A percentile compares a stretch with the other conserved stretches of the same genome.
These are phyloP conservation scores for Boeremia lycopersici DNA, from an alignment of 2,329 filamentous ascomycete genomes.

Conservation along the genomic window DNA sequence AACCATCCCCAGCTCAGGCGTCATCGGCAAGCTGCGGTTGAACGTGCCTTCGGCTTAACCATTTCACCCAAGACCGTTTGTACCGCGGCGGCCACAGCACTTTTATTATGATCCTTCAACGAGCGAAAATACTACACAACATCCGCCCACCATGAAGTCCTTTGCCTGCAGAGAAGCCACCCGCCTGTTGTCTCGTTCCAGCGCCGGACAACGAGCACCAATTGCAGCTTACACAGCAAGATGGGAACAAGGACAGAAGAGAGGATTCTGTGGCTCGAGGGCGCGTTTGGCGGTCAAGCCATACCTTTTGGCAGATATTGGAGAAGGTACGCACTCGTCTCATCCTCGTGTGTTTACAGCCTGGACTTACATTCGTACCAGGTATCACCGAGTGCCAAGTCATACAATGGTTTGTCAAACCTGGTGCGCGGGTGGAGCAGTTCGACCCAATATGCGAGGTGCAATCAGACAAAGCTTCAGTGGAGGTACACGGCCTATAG, in stretches of 20 bases:
- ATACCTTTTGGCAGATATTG: slow-evolving; percentile 83
- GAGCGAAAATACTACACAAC: slow-evolving; percentile 14
- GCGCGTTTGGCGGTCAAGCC: slow-evolving; percentile 68
- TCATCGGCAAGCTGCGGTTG: slow-evolving; percentile 25
- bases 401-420: slow-evolving; percentile 99
- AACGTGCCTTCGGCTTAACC: slow-evolving; percentile 14
- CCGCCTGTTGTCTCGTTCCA: slow-evolving; percentile 34
- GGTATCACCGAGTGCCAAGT: slow-evolving; percentile 98
- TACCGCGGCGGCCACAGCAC: slow-evolving; percentile 27
- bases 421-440: slow-evolving; percentile 93
- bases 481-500: slow-evolving; percentile 53
- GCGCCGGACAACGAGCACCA: slow-evolving; percentile 26
- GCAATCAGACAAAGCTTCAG: slow-evolving; percentile 91
- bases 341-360: neutral
- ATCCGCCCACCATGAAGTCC: slow-evolving; percentile 36
- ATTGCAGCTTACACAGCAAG: slow-evolving; percentile 29
- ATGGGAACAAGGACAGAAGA: slow-evolving; percentile 32
- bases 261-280: slow-evolving; percentile 49
- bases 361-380: slow-evolving; percentile 45
- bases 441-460: slow-evolving; percentile 98
- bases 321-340: slow-evolving; percentile 66
- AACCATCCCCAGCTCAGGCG: slow-evolving; percentile 27
- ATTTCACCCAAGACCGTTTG: slow-evolving; percentile 8
- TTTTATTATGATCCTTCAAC: slow-evolving; percentile 32
- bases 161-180: slow-evolving; percentile 40